These are phyloP conservation scores for Cenchrus fungigraminus DNA, from an alignment of 176 grass and related monocot species.

Conservation along the genomic window DNA sequence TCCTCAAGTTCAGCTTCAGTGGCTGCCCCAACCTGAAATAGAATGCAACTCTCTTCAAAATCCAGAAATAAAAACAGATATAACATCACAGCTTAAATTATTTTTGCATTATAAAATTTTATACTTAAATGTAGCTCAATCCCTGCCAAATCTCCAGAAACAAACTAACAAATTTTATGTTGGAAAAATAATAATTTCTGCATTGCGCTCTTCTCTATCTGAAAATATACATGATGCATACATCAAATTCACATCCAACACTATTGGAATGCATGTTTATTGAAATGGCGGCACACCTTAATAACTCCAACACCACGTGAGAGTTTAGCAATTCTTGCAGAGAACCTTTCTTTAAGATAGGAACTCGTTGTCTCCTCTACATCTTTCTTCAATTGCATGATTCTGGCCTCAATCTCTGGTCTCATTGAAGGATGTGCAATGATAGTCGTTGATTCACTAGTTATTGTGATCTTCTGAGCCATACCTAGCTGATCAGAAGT, in stretches of 20 bases:
- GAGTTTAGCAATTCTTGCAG: slow-evolving; percentile 90
- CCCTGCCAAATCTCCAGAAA: not conserved
- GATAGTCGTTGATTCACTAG: slow-evolving; percentile 84
- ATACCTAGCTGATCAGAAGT: slow-evolving; percentile 96
- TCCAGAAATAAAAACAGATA: slow-evolving; percentile 17
- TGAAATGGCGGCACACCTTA: slow-evolving; percentile 58
- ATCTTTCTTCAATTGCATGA: slow-evolving; percentile 95
- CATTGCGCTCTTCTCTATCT: not conserved
- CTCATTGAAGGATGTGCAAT: slow-evolving; percentile 83
- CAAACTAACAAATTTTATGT: slow-evolving; percentile 22
- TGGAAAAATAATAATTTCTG: not conserved
- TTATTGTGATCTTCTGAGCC: slow-evolving; percentile 87
- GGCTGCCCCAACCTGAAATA: slow-evolving; percentile 81
- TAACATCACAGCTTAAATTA: not conserved
- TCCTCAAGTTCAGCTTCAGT: slow-evolving; percentile 97
- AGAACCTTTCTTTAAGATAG: slow-evolving; percentile 67
- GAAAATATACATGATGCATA: slow-evolving; percentile 15
- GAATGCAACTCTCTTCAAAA: slow-evolving; percentile 43
- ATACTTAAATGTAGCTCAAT: not conserved
- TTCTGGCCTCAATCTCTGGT: slow-evolving; percentile 92
- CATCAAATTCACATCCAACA: slow-evolving; percentile 7
- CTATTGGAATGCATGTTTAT: not conserved
- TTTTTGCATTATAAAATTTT: not conserved
- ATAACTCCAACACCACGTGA: slow-evolving; percentile 83
- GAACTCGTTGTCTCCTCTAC: slow-evolving; percentile 61